These are phyloP conservation scores for Bassia scoparia DNA, from an alignment of 148 eudicot species.

Conservation along the genomic window DNA sequence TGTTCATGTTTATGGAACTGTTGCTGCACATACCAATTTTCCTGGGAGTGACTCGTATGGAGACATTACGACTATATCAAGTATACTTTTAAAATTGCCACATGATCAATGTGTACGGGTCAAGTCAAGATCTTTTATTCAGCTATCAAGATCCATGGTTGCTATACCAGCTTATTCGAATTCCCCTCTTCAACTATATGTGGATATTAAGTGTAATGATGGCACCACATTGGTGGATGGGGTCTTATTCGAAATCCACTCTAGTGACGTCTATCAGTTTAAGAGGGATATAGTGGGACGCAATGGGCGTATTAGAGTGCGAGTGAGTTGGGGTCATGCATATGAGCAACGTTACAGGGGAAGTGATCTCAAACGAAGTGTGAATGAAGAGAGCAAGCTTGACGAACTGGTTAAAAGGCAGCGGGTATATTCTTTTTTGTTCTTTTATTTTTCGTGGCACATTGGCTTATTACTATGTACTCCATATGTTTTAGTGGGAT, in stretches of 20 bases:
- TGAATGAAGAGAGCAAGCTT: not conserved
- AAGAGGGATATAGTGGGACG: constrained; percentile 6
- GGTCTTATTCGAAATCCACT: not conserved
- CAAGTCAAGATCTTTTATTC: not conserved
- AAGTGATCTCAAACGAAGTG: not conserved
- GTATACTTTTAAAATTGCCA: not conserved
- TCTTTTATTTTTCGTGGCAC: no score
- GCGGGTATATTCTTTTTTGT: not conserved
- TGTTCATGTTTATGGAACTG: not conserved
- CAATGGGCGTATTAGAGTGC: constrained; percentile 11
- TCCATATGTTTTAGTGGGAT: not conserved
- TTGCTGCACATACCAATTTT: not conserved
- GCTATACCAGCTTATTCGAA: constrained; percentile 11
- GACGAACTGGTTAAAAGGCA: not conserved
- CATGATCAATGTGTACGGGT: not conserved
- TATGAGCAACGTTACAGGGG: not conserved
- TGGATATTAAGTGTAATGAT: not conserved
- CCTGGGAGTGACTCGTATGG: not conserved
- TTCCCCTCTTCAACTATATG: not conserved
- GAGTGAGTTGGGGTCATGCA: constrained; percentile 4
- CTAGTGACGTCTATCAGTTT: not conserved
- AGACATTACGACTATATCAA: not conserved
- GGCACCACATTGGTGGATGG: not conserved
- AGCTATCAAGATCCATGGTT: not conserved
- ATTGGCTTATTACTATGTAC: no score